Evolutionary conservation across 2,329 filamentous ascomycete species (phyloP).

Genomic region (Stromatinia cepivora): DNA sequence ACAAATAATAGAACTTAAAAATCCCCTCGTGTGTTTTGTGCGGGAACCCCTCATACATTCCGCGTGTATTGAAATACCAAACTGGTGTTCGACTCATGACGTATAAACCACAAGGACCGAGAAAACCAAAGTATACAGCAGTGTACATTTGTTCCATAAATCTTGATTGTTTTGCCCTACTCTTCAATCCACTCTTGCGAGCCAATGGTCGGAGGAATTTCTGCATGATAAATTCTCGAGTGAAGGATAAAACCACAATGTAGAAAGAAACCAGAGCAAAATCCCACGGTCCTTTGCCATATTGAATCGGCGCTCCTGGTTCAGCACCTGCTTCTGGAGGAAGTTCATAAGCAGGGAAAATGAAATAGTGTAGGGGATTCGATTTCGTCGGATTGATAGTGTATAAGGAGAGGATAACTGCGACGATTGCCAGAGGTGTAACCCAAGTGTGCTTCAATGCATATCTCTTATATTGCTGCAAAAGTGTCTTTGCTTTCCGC

Average conservation of each 20-base stretch:
- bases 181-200: constrained; percentile 64
- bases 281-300: constrained; percentile 84
- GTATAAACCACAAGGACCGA: constrained; percentile 81
- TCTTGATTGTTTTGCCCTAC: constrained; percentile 76
- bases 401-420: constrained; percentile 65
- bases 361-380: constrained; percentile 77
- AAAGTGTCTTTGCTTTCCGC: constrained; percentile 40
- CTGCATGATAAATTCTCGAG: constrained; percentile 94
- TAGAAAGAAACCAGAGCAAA: constrained; percentile 88
- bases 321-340: constrained; percentile 48
- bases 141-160: constrained; percentile 98
- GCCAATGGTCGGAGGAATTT: constrained; percentile 78
- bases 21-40: constrained; percentile 75
- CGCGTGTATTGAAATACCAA: constrained; percentile 92
- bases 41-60: constrained; percentile 88
- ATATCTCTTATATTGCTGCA: constrained; percentile 50
- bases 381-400: constrained; percentile 71
- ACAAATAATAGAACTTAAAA: constrained; percentile 94
- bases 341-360: constrained; percentile 86
- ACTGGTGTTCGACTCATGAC: constrained; percentile 87
- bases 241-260: constrained; percentile 84
- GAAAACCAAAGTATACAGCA: constrained; percentile 80
- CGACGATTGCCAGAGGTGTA: constrained; percentile 66
- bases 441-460: constrained; percentile 59
- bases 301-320: constrained; percentile 58